Percentiles rank a stretch among this genome's conserved stretches.
phyloP scores from a whole-genome alignment of 371 early-diverging fungal species.

The Astathelohania contejeani region DNA sequence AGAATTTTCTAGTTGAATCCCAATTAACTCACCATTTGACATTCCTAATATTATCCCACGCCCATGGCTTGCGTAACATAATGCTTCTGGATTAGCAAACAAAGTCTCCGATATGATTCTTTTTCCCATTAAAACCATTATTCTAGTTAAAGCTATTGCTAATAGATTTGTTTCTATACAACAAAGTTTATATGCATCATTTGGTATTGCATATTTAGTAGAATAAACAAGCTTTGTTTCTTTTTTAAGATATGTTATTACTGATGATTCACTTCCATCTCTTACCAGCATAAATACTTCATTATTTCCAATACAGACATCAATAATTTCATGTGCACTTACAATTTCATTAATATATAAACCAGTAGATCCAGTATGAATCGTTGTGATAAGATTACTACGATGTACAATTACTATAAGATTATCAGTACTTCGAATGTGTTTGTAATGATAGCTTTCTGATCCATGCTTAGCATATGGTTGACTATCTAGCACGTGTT shows the following conservation, averaged over 20 bases:
- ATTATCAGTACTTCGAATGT: neutral
- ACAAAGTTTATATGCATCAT: neutral
- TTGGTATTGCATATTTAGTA: neutral
- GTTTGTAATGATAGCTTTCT: no score
- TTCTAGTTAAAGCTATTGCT: neutral
- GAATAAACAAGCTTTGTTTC: neutral
- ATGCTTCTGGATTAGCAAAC: neutral
- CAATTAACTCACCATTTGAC: neutral
- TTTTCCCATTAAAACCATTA: neutral
- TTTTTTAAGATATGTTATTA: neutral
- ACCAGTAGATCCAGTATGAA: neutral
- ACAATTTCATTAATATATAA: no score
- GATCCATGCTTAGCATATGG: no score
- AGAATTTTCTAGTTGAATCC: neutral
- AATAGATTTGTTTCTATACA: no score
- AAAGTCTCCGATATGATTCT: neutral
- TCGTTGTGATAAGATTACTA: neutral
- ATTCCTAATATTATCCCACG: neutral
- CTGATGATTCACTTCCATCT: neutral
- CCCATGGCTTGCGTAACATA: neutral
- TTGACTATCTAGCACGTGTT: neutral
- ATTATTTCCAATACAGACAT: neutral
- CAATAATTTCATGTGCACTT: neutral
- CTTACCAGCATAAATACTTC: neutral
- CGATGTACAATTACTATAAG: neutral